Conservation (phyloP, 306 rosid genomes). For the Myrica gale region DNA sequence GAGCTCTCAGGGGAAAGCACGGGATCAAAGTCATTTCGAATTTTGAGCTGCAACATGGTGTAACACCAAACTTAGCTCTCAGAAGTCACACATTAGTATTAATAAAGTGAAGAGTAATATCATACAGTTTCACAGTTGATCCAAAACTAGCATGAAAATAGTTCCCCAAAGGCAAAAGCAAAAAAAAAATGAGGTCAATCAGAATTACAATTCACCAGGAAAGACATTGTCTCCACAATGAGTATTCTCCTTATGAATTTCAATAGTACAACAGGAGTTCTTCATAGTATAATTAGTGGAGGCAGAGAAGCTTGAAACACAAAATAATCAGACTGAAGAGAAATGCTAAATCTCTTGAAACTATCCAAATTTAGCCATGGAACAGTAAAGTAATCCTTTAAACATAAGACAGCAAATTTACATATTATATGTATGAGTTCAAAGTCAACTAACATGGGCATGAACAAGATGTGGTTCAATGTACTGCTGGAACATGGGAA, state of each 20-base stretch:
- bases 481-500: slow-evolving; percentile 96
- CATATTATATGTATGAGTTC: not conserved
- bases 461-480: slow-evolving; percentile 99
- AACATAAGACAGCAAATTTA: too few relatives aligned
- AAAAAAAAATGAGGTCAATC: not conserved
- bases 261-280: not conserved
- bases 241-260: not conserved
- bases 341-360: not conserved
- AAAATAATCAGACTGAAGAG: not conserved
- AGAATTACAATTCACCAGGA: not conserved
- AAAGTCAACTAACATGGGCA: slow-evolving; percentile 76
- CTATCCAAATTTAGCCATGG: not conserved
- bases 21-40: slow-evolving; percentile 98
- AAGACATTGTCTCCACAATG: not conserved
- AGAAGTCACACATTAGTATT: slow-evolving; percentile 10
- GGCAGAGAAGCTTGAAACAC: not conserved
- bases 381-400: not conserved
- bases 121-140: slow-evolving; percentile 22
- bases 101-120: slow-evolving; percentile 4
- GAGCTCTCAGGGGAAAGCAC: slow-evolving; percentile 99
- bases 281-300: not conserved
- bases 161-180: not conserved
- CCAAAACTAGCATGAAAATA: slow-evolving; percentile 1
- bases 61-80: slow-evolving; percentile 8
- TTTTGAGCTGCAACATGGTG: slow-evolving; percentile 76